A percentile compares a stretch with the other conserved stretches of the same genome.
phyloP scores from a whole-genome alignment of 2,329 filamentous ascomycete genomes.

The Macrophomina pseudophaseolina region DNA sequence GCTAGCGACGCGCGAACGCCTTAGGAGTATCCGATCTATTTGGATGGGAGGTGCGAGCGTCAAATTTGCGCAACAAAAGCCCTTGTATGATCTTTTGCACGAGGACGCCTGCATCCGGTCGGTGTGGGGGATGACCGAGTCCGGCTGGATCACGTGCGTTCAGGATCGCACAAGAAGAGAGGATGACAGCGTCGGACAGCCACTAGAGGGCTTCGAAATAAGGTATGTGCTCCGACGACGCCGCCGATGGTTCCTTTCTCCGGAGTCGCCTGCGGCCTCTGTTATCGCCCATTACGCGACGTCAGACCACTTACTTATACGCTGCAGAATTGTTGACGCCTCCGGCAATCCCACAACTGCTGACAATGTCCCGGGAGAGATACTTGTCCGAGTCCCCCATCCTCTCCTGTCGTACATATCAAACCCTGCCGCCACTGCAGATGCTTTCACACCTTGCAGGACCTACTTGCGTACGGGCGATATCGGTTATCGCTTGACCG shows the following conservation, averaged over 20 bases:
- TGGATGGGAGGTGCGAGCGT: constrained; percentile 53
- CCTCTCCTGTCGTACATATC: constrained; percentile 22
- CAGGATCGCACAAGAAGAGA: constrained; percentile 15
- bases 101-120: constrained; percentile 50
- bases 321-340: constrained; percentile 2
- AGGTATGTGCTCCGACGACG: background rate
- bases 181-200: constrained; percentile 25
- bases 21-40: constrained; percentile 52
- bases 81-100: constrained; percentile 51
- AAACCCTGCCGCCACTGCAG: constrained; percentile 25
- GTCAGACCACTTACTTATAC: background rate
- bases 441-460: constrained; percentile 31
- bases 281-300: background rate
- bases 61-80: constrained; percentile 28
- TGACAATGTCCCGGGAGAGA: constrained; percentile 12
- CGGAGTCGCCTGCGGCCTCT: background rate
- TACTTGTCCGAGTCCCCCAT: constrained; percentile 11
- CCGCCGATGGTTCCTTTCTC: background rate
- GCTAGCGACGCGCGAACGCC: constrained; percentile 43
- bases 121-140: constrained; percentile 62
- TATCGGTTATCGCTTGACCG: constrained; percentile 19
- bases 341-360: background rate
- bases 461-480: constrained; percentile 28
- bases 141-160: constrained; percentile 45
- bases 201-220: constrained; percentile 22